Conservation (phyloP, 768 basidiomycete species). For the Dioszegia hungarica region DNA sequence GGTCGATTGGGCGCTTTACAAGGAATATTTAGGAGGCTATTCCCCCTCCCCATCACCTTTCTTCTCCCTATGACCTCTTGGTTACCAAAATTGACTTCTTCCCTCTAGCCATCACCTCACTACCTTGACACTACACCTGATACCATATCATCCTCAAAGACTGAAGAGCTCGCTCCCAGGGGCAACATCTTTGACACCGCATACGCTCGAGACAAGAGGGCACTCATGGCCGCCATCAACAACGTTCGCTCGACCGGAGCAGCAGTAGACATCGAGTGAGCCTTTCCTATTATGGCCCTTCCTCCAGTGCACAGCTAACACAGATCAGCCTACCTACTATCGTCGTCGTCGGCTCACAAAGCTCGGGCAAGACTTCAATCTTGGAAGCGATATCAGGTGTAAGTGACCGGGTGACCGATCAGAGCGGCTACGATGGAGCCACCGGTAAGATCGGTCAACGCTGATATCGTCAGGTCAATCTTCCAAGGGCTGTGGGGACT, state of each 20-base stretch:
- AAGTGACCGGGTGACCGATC: too few species aligned
- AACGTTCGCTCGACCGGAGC: slow-evolving; percentile 7
- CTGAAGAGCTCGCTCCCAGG: background rate
- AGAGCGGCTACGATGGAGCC: too few species aligned
- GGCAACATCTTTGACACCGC: background rate
- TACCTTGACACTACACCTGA: too few species aligned
- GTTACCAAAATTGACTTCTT: too few species aligned
- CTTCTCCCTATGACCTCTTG: too few species aligned
- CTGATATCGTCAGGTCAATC: slow-evolving; percentile 9
- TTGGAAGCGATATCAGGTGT: slow-evolving; percentile 16
- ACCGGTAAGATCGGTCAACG: background rate
- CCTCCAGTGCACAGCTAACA: background rate
- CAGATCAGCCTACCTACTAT: slow-evolving; percentile 9
- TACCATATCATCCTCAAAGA: too few species aligned
- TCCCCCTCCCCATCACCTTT: too few species aligned
- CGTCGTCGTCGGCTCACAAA: slow-evolving; percentile 12
- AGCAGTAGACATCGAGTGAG: slow-evolving; percentile 11
- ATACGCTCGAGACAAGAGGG: slow-evolving; percentile 7
- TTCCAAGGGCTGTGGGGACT: slow-evolving; percentile 13
- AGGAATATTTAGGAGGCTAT: too few species aligned
- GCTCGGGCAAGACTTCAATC: slow-evolving; percentile 7
- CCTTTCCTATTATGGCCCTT: background rate
- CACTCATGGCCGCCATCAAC: slow-evolving; percentile 11
- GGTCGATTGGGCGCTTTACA: too few species aligned
- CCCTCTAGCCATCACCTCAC: too few species aligned